Percentiles rank a stretch among this genome's conserved stretches.
Evolutionary conservation across 805 yeast species (phyloP).

Genomic region (Kazachstania kunashirensis): DNA sequence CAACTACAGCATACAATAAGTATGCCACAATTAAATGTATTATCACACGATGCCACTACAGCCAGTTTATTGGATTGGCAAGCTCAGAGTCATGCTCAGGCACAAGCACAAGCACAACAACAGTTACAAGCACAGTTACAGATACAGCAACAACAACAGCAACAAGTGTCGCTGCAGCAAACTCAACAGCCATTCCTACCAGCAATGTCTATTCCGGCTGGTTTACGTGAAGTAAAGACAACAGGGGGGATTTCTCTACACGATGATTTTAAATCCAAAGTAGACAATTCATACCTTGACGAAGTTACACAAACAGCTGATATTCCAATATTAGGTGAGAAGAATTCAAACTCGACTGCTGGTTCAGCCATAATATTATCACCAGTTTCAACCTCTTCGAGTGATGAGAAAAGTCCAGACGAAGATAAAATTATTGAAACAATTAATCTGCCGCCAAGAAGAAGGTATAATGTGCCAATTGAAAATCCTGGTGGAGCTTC

Average conservation of each 20-base stretch:
- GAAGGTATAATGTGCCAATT: conserved; percentile 1
- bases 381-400: neutral
- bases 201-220: neutral
- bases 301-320: neutral
- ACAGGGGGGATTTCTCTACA: neutral
- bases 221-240: neutral
- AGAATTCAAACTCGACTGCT: neutral
- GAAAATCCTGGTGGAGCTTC: neutral
- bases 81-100: neutral
- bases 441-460: conserved; percentile 7
- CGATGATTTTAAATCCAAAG: neutral
- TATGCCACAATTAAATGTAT: conserved; percentile 1
- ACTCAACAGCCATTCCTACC: neutral
- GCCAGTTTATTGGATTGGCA: neutral
- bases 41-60: neutral
- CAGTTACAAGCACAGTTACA: neutral
- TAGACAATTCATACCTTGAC: neutral
- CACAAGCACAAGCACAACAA: neutral
- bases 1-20: conserved; percentile 1
- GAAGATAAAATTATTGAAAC: conserved; percentile 8
- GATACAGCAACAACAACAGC: neutral
- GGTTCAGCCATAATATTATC: neutral
- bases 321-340: neutral
- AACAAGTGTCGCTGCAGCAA: neutral
- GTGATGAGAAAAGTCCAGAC: conserved; percentile 1